Evolutionary conservation across 2,329 filamentous ascomycete species (phyloP), one percentile per base, ranked within the genome.

Genomic region (Colletotrichum sp.): DNA sequence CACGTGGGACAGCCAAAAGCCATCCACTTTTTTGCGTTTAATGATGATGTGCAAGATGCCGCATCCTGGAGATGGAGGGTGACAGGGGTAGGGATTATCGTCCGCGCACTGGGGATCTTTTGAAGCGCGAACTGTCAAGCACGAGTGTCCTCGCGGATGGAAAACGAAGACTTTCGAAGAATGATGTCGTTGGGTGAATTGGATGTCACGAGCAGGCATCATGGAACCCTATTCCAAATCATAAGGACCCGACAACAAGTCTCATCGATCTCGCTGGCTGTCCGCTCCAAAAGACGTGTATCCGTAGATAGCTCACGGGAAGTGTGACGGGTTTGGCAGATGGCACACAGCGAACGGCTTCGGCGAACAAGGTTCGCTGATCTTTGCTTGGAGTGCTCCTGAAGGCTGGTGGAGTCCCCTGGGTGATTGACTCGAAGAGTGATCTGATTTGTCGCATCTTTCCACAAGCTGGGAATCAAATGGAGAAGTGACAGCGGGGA

Each of bases 11-110:
- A n/a, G 56, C 65, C 28, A 18, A 38, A 16, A 36, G 16, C 10
- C 26, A n/a, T 24, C 74, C 74, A 66, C 74, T 66, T 28, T 76
- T 76, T 76, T 76, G 71, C 71, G 71, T 76, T 76, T 76, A 66
- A 76, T 76, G 43, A 76, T 74, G 71, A 74, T 74, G 65, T 76
- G 74, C 74, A 76, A 76, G 69, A 30, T 69, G 63, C 73, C 69
- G 69, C 63, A 73, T 69, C 56, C 63, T 68, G 34, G 69, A 69
- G 43, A 52, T 59, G 48, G 62, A 24, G n/a, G 62, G 61, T 62
- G 32, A 18, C 68, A 74, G 55, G 71, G 68, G 43, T n/a, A 61
- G 61, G 63, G 55, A 18, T 38, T 52, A 30, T 24, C 32, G 34
- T 10, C 32, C 21, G 36, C 30, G 63, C 55, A 61, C 56, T 32